Base-by-base conservation (phyloP, 805 yeast genomes). In the Metschnikowia koreensis region DNA sequence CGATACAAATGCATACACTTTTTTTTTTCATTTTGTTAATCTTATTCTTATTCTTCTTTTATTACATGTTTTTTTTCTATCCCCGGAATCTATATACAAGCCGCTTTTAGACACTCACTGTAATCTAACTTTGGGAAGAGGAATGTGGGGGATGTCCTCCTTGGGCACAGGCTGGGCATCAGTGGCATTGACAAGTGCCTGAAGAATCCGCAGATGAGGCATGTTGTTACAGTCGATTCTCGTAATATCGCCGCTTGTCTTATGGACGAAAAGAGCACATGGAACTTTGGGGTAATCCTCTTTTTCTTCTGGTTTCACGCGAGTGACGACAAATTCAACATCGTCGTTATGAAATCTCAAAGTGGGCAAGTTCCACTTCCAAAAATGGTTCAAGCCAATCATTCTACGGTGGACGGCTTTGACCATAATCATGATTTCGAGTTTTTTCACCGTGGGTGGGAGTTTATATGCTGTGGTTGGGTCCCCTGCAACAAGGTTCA, bases 291-390 rank as follows among this genome's bases (percentile, higher is more conserved):
- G 52, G 26, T 50, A 47, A 17, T 58, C 59, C n/a, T 43, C 57
- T 33, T 50, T 48, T 15, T 16, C 15, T 7, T 42, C 44, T 9
- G 61, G 52, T 39, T 48, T 43, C 33, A 87, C 75, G 58, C 91
- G 75, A 12, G 78, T 71, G 36, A 89, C 85, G 26, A 77, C 75
- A 50, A 89, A 82, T 26, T 81, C 78, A 28, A 87, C 63, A 41
- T 73, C 71, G n/a, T 93, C 92, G 67, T 91, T 91, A 71, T 89
- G 92, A 67, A 87, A 91, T 65, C 82, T 84, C 56, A 91, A 75
- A 7, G 91, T 82, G 27, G 94, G 96, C 51, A 91, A 73, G 68
- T 82, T 80, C 47, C 75, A 71, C 60, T 81, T 81, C 94, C 96
- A 88, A 69, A 91, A 89, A 58, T 80, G 79, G 60, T 84, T 81